A percentile compares a stretch with the other conserved stretches of the same genome.
Conservation (phyloP, 2,329 filamentous ascomycete genomes). For the Aspergillus carbonarius region DNA sequence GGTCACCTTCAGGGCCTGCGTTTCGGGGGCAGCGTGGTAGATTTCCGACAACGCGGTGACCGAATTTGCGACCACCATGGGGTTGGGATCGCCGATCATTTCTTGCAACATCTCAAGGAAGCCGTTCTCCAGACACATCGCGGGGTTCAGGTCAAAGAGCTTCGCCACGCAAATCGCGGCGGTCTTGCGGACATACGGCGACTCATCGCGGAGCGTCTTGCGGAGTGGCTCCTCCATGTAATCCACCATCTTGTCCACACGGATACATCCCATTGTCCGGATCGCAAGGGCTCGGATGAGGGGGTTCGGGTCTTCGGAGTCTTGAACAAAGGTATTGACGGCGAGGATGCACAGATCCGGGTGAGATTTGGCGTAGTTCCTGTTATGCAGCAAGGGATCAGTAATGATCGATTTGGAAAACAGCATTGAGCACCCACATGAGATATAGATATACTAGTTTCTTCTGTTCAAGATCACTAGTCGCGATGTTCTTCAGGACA, state of each 20-base stretch:
- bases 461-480: constrained; percentile 92
- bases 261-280: constrained; percentile 96
- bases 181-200: constrained; percentile 96
- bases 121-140: constrained; percentile 93
- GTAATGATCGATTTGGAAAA: constrained; percentile 1
- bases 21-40: constrained; percentile 84
- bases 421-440: constrained; percentile 64
- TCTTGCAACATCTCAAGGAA: constrained; percentile 94
- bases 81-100: constrained; percentile 94
- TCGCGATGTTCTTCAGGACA: constrained; percentile 98
- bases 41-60: constrained; percentile 94
- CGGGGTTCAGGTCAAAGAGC: constrained; percentile 89
- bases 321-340: constrained; percentile 98
- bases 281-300: constrained; percentile 92
- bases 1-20: constrained; percentile 79
- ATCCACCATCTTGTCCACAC: constrained; percentile 99
- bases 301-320: constrained; percentile 97
- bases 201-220: constrained; percentile 95
- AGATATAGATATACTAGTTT: constrained; percentile 98
- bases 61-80: constrained; percentile 98
- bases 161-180: constrained; percentile 98
- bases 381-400: constrained; percentile 41
- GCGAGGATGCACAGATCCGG: constrained; percentile 97
- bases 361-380: constrained; percentile 99
- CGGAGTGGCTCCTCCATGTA: constrained; percentile 98